Percentiles rank a stretch among this genome's conserved stretches.
These are phyloP conservation scores for Botryobasidium botryosum DNA, from an alignment of 768 basidiomycete genomes.

Conservation along the genomic window DNA sequence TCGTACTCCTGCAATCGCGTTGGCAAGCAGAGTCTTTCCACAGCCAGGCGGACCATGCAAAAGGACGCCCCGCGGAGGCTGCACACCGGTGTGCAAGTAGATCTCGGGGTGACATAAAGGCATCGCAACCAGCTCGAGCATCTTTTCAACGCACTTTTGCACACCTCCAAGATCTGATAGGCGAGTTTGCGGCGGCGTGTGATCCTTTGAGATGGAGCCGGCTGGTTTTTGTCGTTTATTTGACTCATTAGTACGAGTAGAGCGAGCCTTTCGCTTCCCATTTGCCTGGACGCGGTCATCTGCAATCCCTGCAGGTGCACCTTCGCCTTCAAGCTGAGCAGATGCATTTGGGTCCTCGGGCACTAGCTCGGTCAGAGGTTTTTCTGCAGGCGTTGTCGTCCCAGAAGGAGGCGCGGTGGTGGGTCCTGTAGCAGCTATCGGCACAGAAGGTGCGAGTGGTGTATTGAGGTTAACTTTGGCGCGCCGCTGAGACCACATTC, in stretches of 20 bases:
- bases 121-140: constrained; percentile 93
- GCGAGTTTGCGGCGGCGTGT: constrained; percentile 55
- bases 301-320: constrained; percentile 13
- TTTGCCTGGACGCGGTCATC: not conserved
- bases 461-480: constrained; percentile 53
- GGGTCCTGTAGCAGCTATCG: constrained; percentile 12
- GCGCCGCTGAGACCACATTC: no score
- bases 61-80: constrained; percentile 81
- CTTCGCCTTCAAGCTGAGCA: not conserved
- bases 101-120: constrained; percentile 91
- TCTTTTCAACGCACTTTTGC: constrained; percentile 70
- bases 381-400: constrained; percentile 16
- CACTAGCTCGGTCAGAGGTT: constrained; percentile 14
- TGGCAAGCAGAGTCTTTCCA: constrained; percentile 87
- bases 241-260: constrained; percentile 21
- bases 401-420: constrained; percentile 11
- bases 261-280: constrained; percentile 49
- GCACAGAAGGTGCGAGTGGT: constrained; percentile 14
- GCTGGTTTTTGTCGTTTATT: constrained; percentile 11
- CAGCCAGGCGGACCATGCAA: constrained; percentile 94
- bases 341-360: constrained; percentile 8
- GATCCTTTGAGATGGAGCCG: constrained; percentile 35
- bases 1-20: constrained; percentile 89
- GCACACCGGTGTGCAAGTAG: constrained; percentile 83
- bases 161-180: constrained; percentile 82